These are phyloP conservation scores for Ophiocordyceps australis DNA, from an alignment of 2,329 filamentous ascomycete species.

Conservation along the genomic window DNA sequence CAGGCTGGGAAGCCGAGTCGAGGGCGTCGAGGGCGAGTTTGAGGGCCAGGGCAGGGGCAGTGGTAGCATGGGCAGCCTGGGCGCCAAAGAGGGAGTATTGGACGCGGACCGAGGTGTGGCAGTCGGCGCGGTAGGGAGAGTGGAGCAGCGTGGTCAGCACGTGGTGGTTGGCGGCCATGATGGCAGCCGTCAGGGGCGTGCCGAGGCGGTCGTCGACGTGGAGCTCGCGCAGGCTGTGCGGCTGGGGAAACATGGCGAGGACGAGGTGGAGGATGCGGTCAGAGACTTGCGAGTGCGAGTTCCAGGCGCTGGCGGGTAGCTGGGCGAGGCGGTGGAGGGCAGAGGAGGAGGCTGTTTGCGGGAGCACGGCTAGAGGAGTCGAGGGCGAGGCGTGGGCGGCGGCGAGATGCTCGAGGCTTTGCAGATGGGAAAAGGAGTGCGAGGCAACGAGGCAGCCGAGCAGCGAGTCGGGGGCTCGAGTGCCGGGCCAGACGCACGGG, in stretches of 20 bases:
- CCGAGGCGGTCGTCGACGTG: neutral
- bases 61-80: neutral
- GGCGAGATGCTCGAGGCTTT: neutral
- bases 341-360: neutral
- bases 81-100: neutral
- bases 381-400: neutral
- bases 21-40: too few species aligned
- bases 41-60: neutral
- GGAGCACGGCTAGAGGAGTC: neutral
- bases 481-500: neutral
- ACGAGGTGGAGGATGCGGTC: neutral
- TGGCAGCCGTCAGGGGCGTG: neutral
- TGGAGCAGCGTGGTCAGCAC: neutral
- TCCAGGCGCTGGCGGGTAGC: neutral
- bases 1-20: too few species aligned
- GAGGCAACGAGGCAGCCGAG: too few species aligned
- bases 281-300: neutral
- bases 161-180: neutral
- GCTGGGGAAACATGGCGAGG: neutral
- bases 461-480: neutral
- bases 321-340: neutral
- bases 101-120: neutral
- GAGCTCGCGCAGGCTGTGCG: neutral
- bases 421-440: too few species aligned
- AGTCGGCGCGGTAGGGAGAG: neutral